Percentiles rank a stretch among this genome's conserved stretches.
These are phyloP conservation scores for Annona squamosa DNA, from an alignment of 164 flowering plant genomes.

Conservation along the genomic window DNA sequence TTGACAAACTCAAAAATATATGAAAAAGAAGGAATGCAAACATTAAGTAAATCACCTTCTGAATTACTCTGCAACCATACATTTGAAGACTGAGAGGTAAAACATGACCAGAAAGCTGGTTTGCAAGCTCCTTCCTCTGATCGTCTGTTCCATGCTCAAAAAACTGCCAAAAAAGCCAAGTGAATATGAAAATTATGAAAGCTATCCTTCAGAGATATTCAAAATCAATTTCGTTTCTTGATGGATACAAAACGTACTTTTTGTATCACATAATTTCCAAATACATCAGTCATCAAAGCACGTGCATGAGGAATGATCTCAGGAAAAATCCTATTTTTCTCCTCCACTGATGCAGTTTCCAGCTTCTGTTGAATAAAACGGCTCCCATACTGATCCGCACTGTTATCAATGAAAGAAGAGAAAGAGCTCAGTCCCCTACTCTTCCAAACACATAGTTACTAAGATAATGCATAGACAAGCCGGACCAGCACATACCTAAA, in stretches of 20 bases:
- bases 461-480: not conserved
- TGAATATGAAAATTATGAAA: slow-evolving; percentile 1
- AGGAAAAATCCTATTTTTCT: slow-evolving; percentile 28
- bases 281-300: slow-evolving; percentile 39
- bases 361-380: slow-evolving; percentile 49
- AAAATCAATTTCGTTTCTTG: not conserved
- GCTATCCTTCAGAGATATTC: not conserved
- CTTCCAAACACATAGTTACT: slow-evolving; percentile 1
- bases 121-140: slow-evolving; percentile 70
- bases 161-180: slow-evolving; percentile 41
- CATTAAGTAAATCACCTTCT: slow-evolving; percentile 53
- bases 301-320: slow-evolving; percentile 35
- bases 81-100: slow-evolving; percentile 88
- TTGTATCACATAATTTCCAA: slow-evolving; percentile 73
- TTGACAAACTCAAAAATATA: no score
- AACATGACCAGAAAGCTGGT: slow-evolving; percentile 74
- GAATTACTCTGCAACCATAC: slow-evolving; percentile 95
- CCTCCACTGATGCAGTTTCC: slow-evolving; percentile 34
- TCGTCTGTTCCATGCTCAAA: slow-evolving; percentile 80
- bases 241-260: slow-evolving; percentile 38
- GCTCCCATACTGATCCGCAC: slow-evolving; percentile 89
- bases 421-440: slow-evolving; percentile 1
- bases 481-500: slow-evolving; percentile 51
- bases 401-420: slow-evolving; percentile 19
- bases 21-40: slow-evolving; percentile 3